Evolutionary conservation across 306 rosid genomes (phyloP).

Genomic region (Dryas alaskensis): DNA sequence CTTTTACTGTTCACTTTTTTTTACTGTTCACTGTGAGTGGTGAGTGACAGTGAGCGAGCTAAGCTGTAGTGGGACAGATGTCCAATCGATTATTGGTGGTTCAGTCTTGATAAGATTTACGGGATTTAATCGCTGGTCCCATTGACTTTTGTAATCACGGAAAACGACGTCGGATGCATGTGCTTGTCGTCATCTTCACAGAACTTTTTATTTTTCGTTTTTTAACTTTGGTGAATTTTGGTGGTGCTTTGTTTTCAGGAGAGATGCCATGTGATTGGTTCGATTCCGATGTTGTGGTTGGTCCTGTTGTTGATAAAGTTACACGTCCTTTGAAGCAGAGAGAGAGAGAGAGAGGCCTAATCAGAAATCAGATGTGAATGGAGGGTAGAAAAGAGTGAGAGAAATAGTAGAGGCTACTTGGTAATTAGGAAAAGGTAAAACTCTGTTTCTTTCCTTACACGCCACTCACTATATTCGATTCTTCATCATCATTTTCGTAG

Average conservation of each 20-base stretch:
- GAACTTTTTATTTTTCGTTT: background rate
- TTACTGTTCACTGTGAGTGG: background rate
- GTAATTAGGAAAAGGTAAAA: slow-evolving; percentile 44
- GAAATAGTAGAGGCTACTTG: slow-evolving; percentile 31
- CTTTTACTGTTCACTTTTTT: background rate
- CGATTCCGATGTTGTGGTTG: slow-evolving; percentile 23
- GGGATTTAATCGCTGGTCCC: background rate
- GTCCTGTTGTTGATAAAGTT: slow-evolving; percentile 37
- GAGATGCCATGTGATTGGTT: slow-evolving; percentile 29
- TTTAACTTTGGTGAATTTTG: background rate
- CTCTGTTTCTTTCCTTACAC: slow-evolving; percentile 47
- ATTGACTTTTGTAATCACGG: too few species aligned
- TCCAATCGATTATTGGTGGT: background rate
- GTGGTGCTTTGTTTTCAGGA: slow-evolving; percentile 36
- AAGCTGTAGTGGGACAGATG: background rate
- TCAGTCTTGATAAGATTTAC: background rate
- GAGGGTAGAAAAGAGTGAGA: slow-evolving; percentile 15
- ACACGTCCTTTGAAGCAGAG: slow-evolving; percentile 22
- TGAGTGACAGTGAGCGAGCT: too few species aligned
- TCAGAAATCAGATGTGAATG: slow-evolving; percentile 18
- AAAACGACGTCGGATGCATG: background rate
- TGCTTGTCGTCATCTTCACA: background rate
- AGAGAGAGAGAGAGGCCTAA: background rate
- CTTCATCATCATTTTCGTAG: slow-evolving; percentile 7
- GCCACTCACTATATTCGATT: background rate